Evolutionary conservation across 306 rosid species (phyloP).

Genomic region (Castanea mollissima): DNA sequence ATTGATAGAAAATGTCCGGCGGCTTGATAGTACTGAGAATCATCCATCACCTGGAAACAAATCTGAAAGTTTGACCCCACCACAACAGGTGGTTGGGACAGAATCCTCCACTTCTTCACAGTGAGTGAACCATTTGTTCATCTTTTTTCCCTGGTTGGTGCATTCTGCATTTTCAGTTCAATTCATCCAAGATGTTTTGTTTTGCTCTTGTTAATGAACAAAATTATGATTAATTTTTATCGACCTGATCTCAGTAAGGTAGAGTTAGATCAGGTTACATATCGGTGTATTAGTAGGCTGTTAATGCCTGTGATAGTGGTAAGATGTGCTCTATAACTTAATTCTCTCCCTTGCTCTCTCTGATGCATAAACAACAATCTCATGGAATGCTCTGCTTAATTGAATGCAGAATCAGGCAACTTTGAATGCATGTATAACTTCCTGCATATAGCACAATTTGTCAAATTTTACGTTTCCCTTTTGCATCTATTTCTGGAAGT

Average conservation of each 20-base stretch:
- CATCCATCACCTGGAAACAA: constrained; percentile 41
- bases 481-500: background rate
- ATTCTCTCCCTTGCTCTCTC: background rate
- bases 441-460: background rate
- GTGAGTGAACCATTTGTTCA: constrained; percentile 13
- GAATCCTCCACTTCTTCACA: constrained; percentile 5
- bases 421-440: background rate
- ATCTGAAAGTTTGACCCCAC: constrained; percentile 46
- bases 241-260: constrained; percentile 26
- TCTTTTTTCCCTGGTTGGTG: constrained; percentile 5
- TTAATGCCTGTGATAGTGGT: constrained; percentile 10
- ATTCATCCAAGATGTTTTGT: constrained; percentile 31
- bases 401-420: background rate
- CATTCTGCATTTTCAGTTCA: constrained; percentile 24
- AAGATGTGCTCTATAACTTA: background rate
- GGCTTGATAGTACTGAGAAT: constrained; percentile 39
- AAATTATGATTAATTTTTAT: constrained; percentile 22
- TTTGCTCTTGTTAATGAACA: constrained; percentile 33
- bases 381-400: background rate
- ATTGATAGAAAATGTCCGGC: constrained; percentile 73
- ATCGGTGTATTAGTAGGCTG: constrained; percentile 10
- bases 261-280: constrained; percentile 14
- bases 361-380: background rate
- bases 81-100: constrained; percentile 16
- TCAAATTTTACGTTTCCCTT: background rate